Evolutionary conservation across 2,329 filamentous ascomycete species (phyloP).

Genomic region (Fusarium kyushuense): DNA sequence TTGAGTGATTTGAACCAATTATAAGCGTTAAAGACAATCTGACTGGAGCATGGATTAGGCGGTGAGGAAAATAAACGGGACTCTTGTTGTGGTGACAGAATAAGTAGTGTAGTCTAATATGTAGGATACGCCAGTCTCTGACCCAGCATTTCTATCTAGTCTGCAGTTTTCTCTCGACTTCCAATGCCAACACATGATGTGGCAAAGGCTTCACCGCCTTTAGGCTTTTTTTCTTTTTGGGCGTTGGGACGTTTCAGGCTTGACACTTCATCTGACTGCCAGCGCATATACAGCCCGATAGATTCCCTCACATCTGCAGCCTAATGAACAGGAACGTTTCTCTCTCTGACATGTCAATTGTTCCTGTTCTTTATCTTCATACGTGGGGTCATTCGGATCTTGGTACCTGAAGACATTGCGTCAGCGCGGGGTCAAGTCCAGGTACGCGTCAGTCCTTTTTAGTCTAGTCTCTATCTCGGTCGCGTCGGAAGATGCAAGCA

Average conservation of each 20-base stretch:
- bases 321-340: background rate
- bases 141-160: accelerated
- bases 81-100: background rate
- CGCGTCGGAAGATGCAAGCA: background rate
- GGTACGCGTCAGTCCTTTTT: conserved; percentile 2
- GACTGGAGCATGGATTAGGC: conserved; percentile 19
- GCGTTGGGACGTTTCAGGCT: background rate
- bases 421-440: conserved; percentile 7
- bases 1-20: conserved; percentile 2
- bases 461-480: background rate
- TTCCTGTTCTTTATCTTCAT: background rate
- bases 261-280: conserved; percentile 18
- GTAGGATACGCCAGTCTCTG: too few relatives aligned
- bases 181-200: conserved; percentile 32
- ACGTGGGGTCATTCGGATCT: background rate
- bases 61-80: conserved; percentile 37
- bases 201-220: conserved; percentile 31
- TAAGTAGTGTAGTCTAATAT: background rate
- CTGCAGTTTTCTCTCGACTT: conserved; percentile 23
- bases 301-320: too few relatives aligned
- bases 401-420: conserved; percentile 11
- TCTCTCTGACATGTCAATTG: background rate
- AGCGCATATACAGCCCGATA: conserved; percentile 16
- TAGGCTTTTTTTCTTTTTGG: conserved; percentile 18
- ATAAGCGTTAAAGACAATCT: background rate